Evolutionary conservation across 1,139 yeast genomes (phyloP).

Genomic region (Petasospora rhodanensis): DNA sequence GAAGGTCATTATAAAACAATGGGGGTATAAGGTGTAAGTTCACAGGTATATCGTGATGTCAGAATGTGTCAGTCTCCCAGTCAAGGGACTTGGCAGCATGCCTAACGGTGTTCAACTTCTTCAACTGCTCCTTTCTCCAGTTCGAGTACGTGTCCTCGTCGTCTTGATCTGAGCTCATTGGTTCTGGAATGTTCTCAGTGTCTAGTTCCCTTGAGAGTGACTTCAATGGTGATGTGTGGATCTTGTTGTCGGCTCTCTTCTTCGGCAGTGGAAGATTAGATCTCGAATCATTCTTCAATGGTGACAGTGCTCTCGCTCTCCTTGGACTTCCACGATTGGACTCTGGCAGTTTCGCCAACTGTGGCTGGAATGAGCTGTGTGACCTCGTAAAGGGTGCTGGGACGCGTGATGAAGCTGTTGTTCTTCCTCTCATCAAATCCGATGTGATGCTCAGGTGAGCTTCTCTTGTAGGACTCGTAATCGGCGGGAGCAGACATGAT

Average conservation of each 20-base stretch:
- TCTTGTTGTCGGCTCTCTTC: conserved; percentile 8
- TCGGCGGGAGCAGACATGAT: conserved; percentile 14
- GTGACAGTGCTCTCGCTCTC: conserved; percentile 12
- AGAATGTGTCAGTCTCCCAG: conserved; percentile 17
- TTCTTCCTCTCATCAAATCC: conserved; percentile 11
- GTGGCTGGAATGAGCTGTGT: conserved; percentile 22
- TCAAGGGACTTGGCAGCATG: conserved; percentile 4
- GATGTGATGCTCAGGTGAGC: conserved; percentile 13
- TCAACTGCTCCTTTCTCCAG: conserved; percentile 26
- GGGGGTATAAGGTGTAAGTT: too few relatives aligned
- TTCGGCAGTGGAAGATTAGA: conserved; percentile 13
- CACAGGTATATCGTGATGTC: too few relatives aligned
- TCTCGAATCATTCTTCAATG: conserved; percentile 12
- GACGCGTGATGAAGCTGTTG: conserved; percentile 5
- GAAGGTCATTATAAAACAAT: too few relatives aligned
- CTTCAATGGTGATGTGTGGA: conserved; percentile 24
- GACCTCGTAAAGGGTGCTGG: conserved; percentile 15
- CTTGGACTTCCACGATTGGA: conserved; percentile 16
- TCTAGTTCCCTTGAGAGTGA: conserved; percentile 15
- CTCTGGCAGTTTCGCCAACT: conserved; percentile 17
- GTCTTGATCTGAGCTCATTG: conserved; percentile 14
- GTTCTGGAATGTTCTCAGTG: too few relatives aligned
- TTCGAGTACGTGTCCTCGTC: conserved; percentile 21
- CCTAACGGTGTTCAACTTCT: conserved; percentile 19
- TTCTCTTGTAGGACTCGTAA: conserved; percentile 15